phyloP scores from a whole-genome alignment of 2,329 filamentous ascomycete genomes.

The Biscogniauxia sp. region DNA sequence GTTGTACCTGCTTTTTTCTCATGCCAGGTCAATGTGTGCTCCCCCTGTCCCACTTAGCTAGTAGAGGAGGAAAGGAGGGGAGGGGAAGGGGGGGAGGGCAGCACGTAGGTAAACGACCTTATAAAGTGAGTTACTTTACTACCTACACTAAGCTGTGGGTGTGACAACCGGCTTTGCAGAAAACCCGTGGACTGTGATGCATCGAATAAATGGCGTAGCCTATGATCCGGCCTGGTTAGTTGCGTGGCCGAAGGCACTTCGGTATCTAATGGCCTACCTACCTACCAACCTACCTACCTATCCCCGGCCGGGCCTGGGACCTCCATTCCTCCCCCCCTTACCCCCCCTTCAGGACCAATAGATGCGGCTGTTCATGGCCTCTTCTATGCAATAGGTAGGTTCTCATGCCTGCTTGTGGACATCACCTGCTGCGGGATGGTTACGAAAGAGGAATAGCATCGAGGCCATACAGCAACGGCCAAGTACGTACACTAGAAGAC shows the following conservation, averaged over 20 bases:
- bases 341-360: conserved; percentile 17
- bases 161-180: conserved; percentile 24
- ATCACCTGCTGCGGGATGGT: conserved; percentile 27
- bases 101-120: conserved; percentile 21
- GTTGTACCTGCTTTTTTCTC: conserved; percentile 30
- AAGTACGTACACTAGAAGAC: conserved; percentile 17
- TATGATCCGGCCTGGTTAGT: conserved; percentile 19
- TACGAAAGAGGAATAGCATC: conserved; percentile 27
- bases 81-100: not conserved
- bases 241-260: conserved; percentile 22
- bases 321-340: conserved; percentile 8
- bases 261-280: conserved; percentile 24
- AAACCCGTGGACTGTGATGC: conserved; percentile 19
- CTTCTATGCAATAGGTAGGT: conserved; percentile 6
- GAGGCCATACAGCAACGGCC: conserved; percentile 21
- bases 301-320: conserved; percentile 19
- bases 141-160: conserved; percentile 17
- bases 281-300: conserved; percentile 16
- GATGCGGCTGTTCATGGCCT: not conserved
- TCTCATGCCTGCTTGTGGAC: conserved; percentile 12
- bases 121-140: conserved; percentile 10
- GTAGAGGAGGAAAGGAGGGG: not conserved
- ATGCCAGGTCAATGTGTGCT: conserved; percentile 22
- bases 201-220: conserved; percentile 17
- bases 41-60: conserved; percentile 12